Base-by-base conservation (phyloP, 805 yeast genomes). In the Ogataea haglerorum region DNA sequence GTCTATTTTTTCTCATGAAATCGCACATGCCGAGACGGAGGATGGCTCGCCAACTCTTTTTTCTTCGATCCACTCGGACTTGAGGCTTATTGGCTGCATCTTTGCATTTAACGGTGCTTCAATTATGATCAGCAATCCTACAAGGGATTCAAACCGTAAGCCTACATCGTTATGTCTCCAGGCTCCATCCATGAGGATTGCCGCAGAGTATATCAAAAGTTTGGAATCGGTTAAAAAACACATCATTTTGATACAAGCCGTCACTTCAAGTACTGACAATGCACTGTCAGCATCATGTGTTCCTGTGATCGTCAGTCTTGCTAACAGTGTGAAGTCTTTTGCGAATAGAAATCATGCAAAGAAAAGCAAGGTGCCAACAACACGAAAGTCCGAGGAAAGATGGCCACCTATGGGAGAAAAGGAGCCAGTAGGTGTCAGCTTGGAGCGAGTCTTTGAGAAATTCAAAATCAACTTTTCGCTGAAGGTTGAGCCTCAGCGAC, bases 171-270 rank as follows among this genome's bases (percentile, higher is more conserved):
- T 90, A 12, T 73, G 69, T 19, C 61, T 90, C 18, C 83, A 76
- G 38, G 76, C 95, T 0, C 98, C 98, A 0, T 83, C 86, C 1
- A 77, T 90, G 1, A 69, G 68, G 36, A 68, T 84, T 5, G 70
- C 73, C 2, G 51, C 80, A 0, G 76, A 72, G 42, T 88, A 86
- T 54, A 56, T 60, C 3, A 73, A 70, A 47, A 64, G 64, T 26
- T 42, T 55, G 0, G 22, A 36, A 6, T 67, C 65, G 0, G 29
- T 45, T 0, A 69, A 68, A 38, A 71, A 68, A 34, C 84, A 75
- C 51, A 54, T 47, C 17, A 51, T 81, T 16, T 66, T 70, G 15
- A 60, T 74, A 19, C 85, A 83, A 42, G 66, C 83, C 1, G 60
- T 72, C 8, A 78, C 85, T 9, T 75, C 85, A 13, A 72, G 86